Percentiles rank a stretch among this genome's conserved stretches.
phyloP scores from a whole-genome alignment of 164 flowering plant genomes.

The Piper longum region DNA sequence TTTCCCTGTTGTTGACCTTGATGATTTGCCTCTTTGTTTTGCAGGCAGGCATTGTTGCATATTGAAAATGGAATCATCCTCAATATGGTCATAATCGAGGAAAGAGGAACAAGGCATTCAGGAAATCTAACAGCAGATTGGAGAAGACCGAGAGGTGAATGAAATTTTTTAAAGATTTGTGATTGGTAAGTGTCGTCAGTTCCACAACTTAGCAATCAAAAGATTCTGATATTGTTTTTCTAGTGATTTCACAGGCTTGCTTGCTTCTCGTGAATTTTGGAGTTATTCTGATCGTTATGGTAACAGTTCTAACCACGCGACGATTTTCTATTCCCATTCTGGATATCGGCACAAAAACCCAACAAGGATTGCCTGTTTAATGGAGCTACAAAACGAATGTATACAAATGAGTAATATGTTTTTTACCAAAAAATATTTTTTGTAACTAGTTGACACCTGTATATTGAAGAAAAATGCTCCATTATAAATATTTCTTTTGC shows the following conservation, averaged over 20 bases:
- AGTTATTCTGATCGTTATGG: constrained; percentile 63
- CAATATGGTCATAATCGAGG: constrained; percentile 68
- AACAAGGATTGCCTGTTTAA: no score
- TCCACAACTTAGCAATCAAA: background rate
- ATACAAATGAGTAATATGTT: background rate
- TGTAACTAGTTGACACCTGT: background rate
- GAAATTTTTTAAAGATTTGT: constrained; percentile 65
- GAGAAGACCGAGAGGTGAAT: constrained; percentile 35
- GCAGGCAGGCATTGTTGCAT: constrained; percentile 46
- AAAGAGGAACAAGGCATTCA: constrained; percentile 67
- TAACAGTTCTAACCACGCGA: constrained; percentile 59
- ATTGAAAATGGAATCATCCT: constrained; percentile 50
- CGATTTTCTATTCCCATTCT: background rate
- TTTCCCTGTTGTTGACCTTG: no score
- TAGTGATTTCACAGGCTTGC: constrained; percentile 39
- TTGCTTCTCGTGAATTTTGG: constrained; percentile 83
- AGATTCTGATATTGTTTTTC: no score
- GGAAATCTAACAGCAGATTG: constrained; percentile 66
- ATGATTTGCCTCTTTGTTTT: background rate
- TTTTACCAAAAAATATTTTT: background rate
- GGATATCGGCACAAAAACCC: no score
- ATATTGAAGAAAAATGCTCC: no score
- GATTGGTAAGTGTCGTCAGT: constrained; percentile 37
- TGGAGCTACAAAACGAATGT: background rate
- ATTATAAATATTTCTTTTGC: no score